These are phyloP conservation scores for Penicillium mononematosum DNA, from an alignment of 495 filamentous ascomycete genomes.

Conservation along the genomic window DNA sequence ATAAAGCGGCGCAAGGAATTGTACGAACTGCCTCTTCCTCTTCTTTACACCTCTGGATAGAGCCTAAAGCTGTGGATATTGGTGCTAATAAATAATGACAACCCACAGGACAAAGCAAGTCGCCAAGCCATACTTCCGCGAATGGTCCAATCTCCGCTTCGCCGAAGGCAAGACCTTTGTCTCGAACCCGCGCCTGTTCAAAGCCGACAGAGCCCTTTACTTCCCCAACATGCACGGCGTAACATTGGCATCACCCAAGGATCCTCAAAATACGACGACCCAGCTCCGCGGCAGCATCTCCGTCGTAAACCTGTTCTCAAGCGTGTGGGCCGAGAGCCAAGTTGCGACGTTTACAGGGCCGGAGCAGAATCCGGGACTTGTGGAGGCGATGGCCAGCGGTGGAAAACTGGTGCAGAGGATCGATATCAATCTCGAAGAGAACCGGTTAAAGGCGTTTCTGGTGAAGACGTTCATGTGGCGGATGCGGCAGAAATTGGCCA, in stretches of 20 bases:
- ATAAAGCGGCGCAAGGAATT: slow-evolving; percentile 67
- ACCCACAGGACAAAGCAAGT: slow-evolving; percentile 52
- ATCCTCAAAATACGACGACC: slow-evolving; percentile 65
- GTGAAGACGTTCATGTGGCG: slow-evolving; percentile 66
- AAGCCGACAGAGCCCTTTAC: slow-evolving; percentile 70
- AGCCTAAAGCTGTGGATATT: not conserved
- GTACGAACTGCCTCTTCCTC: slow-evolving; percentile 42
- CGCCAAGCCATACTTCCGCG: slow-evolving; percentile 84
- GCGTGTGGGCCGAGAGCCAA: slow-evolving; percentile 82
- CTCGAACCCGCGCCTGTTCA: slow-evolving; percentile 74
- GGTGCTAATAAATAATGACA: slow-evolving; percentile 7
- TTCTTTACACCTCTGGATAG: not conserved
- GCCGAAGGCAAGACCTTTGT: slow-evolving; percentile 87
- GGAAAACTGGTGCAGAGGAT: slow-evolving; percentile 61
- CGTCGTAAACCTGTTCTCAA: slow-evolving; percentile 77
- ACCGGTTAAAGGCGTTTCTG: slow-evolving; percentile 69
- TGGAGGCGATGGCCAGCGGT: slow-evolving; percentile 47
- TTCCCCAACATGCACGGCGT: slow-evolving; percentile 88
- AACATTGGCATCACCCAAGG: slow-evolving; percentile 59
- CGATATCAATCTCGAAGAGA: slow-evolving; percentile 84
- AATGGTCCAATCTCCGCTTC: slow-evolving; percentile 80
- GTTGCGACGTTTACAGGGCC: slow-evolving; percentile 64
- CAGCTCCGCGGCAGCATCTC: slow-evolving; percentile 68
- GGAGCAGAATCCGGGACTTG: slow-evolving; percentile 63
- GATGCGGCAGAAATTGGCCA: slow-evolving; percentile 54